A percentile compares a stretch with the other conserved stretches of the same genome.
Conservation (phyloP, 495 filamentous ascomycete species). For the Xylaria castorea region DNA sequence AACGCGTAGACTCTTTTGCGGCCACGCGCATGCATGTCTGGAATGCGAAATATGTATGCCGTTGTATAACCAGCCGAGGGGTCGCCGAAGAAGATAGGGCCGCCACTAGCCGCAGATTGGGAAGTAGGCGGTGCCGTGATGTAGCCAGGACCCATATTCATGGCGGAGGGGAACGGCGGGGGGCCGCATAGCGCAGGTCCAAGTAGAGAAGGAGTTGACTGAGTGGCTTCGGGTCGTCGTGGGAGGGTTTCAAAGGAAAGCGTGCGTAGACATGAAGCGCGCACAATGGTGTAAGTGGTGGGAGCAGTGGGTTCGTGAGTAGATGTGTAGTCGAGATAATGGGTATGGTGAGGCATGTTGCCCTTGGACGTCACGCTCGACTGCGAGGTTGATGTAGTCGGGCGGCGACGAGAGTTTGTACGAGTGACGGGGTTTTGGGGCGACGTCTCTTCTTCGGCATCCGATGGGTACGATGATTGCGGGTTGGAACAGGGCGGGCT, state of each 20-base stretch:
- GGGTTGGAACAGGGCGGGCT: conserved; percentile 50
- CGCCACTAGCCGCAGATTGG: conserved; percentile 56
- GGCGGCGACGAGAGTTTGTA: conserved; percentile 31
- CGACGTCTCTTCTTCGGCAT: conserved; percentile 52
- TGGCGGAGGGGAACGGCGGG: conserved; percentile 42
- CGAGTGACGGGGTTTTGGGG: conserved; percentile 21
- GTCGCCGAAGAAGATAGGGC: conserved; percentile 88
- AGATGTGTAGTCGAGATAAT: conserved; percentile 86
- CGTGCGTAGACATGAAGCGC: conserved; percentile 84
- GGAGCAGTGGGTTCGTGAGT: conserved; percentile 80
- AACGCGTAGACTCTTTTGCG: conserved; percentile 86
- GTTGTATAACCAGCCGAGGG: conserved; percentile 84
- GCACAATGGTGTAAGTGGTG: conserved; percentile 80
- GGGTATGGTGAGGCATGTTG: conserved; percentile 71
- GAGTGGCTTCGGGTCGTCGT: conserved; percentile 56
- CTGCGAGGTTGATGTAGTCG: conserved; percentile 46
- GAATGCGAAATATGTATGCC: conserved; percentile 89
- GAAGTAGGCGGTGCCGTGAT: conserved; percentile 44
- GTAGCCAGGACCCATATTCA: conserved; percentile 38
- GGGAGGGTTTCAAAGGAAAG: conserved; percentile 86
- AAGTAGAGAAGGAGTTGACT: conserved; percentile 27
- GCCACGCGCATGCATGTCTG: conserved; percentile 86
- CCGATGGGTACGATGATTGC: conserved; percentile 51
- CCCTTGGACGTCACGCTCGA: conserved; percentile 53
- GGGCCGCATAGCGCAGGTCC: conserved; percentile 31